Evolutionary conservation across 495 filamentous ascomycete species (phyloP), one percentile per base, ranked within the genome.

Genomic region (Hypoxylon cercidicola): DNA sequence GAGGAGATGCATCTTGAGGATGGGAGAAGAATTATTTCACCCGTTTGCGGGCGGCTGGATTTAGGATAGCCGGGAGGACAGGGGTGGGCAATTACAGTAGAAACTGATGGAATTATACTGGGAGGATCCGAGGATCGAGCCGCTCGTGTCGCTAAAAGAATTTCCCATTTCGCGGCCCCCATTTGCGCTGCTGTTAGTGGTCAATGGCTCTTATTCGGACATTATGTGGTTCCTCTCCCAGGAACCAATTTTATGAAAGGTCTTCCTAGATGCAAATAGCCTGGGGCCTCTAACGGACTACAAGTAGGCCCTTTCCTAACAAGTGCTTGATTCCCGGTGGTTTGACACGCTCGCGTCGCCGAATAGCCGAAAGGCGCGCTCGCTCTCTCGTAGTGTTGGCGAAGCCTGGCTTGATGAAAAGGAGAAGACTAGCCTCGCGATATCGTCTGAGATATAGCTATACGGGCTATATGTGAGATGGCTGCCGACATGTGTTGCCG

Each of bases 121-220:
- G 57, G 66, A 58, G 61, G 66, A 62, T 69, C 66, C 62, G 66
- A 69, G 66, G 61, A 66, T 69, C 61, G 62, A 69, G 66, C 62
- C 57, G 66, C 66, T 69, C 52, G 61, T 69, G 62, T 69, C 66
- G 61, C 66, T 62, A 69, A 55, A 53, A 58, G 61, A 69, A 62
- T 66, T 54, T 69, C 56, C 60, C 56, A 69, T 57, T 51, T 62
- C 51, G 53, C 64, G 57, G 51, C 49, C 68, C 54, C 62, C 58
- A 54, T 43, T 62, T 23, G 51, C 54, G 63, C 49, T 55, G 53
- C 56, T 62, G 55, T 60, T 18, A 70, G 45, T 74, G 63, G 71
- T 60, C 66, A 68, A 72, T 67, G 64, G 71, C 67, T 66, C 52
- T 74, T 52, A 64, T 57, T 74, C 71, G 71, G 71, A 72, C 66